Base-by-base conservation (phyloP, 352 stramenopile genomes). In the Phytophthora crassamura region DNA sequence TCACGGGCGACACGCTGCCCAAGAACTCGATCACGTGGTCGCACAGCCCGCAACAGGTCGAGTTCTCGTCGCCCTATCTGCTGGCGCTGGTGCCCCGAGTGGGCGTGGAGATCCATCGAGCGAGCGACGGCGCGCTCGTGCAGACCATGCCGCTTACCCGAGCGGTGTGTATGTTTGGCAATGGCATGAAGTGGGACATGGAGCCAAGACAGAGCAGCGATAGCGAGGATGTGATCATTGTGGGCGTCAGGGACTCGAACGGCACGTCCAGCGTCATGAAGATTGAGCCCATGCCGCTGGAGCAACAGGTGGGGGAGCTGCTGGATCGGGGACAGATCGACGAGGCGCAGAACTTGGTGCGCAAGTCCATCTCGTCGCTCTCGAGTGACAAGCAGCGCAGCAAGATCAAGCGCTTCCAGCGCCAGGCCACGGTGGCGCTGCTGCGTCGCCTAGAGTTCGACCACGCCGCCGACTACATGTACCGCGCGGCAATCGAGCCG, bases 101-200 rank as follows among this genome's bases (percentile, higher is more conserved):
- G 4, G 88, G 88, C 22, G 74, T 96, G 5, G 88, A 96, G 60
- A 94, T 96, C 64, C 85, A 92, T 67, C 89, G 82, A 54, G 69
- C 78, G 0, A 80, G 65, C 22, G 88, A 96, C 64, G 83, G 86
- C 53, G 82, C 76, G 4, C 67, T 94, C 42, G 86, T 96, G 50
- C 88, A 96, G 67, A 88, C 77, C 7, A 69, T 96, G 43, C 68
- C 86, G 11, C 68, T 96, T 7, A 72, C 77, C 22, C 75, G 80
- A 18, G 87, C 77, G 5, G 76, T 78, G 7, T 88, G 80, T 18
- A 92, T 96, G 64, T 96, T 96, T 66, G 78, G 80, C 41, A 96
- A 96, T 62, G 88, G 88, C n/a, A 96, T 96, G 88, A 96, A 96
- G 69, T 96, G 86, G 68, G 86, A 96, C 63, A 96, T 96, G 88